Base-by-base conservation (phyloP, 495 filamentous ascomycete species). In the Xylaria grammica region DNA sequence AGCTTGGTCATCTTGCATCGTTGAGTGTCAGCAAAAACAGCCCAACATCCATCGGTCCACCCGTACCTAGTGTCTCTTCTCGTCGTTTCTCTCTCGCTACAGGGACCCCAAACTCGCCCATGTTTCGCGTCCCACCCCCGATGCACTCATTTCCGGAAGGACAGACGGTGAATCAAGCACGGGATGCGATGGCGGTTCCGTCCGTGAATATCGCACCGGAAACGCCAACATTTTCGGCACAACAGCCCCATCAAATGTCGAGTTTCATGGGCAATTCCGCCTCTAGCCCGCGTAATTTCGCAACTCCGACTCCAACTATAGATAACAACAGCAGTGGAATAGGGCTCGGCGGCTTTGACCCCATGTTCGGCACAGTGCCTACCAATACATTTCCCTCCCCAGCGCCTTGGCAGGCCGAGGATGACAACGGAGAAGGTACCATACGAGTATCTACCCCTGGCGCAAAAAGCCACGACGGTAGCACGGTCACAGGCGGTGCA, bases 361-460 rank as follows among this genome's bases (percentile, higher is more conserved):
- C 85, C 1, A 86, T 87, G 83, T 86, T 86, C 65, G 80, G 82
- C 10, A 80, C 74, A 13, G 56, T 81, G 2, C 73, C 77, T 38
- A 75, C 79, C 46, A 78, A 84, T 62, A 75, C 81, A 5, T 78
- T 80, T 60, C 73, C 77, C 11, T 79, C 77, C 53, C 78, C 81
- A 0, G 72, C 80, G 4, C 65, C 78, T 4, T 79, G 81, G 81
- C 75, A 83, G 32, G 70, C 64, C 4, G 74, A 75, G 15, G 74
- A 79, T 1, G 71, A 72, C 24, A 67, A 58, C 64, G 62, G 62
- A 46, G 51, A 65, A 56, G 57, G 58, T 65, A 65, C 38, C 17
- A 52, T 30, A 7, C 62, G 51, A 10, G 72, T 67, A n/a, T 69
- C 77, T 45, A 83, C 76, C 40, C 78, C 82, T 0, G 76, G 69